Percentiles rank a stretch among this genome's conserved stretches.
Conservation (phyloP, 768 basidiomycete genomes). For the Podaxis sp. region DNA sequence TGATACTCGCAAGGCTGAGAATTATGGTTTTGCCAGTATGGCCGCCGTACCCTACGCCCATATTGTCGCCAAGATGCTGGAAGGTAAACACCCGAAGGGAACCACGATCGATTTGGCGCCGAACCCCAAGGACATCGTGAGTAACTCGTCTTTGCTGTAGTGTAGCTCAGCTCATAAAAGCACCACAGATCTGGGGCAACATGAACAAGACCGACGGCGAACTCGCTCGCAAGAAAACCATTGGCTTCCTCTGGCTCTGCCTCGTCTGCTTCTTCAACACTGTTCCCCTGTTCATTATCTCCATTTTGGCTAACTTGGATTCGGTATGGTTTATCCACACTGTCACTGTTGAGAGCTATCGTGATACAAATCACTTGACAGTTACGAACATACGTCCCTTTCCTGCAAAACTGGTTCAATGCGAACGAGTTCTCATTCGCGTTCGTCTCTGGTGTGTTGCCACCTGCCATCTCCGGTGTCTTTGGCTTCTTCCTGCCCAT, state of each 20-base stretch:
- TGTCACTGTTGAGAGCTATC: background rate
- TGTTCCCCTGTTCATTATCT: constrained; percentile 85
- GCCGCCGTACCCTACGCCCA: constrained; percentile 87
- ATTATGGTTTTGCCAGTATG: constrained; percentile 90
- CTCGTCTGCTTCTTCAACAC: constrained; percentile 93
- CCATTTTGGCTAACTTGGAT: constrained; percentile 86
- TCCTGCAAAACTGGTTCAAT: constrained; percentile 68
- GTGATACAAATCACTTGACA: constrained; percentile 22
- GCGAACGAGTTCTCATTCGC: constrained; percentile 68
- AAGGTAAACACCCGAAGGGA: constrained; percentile 67
- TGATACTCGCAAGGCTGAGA: constrained; percentile 75
- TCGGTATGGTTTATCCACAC: constrained; percentile 41
- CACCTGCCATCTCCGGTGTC: constrained; percentile 80
- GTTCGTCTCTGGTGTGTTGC: constrained; percentile 87
- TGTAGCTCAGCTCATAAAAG: background rate
- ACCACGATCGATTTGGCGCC: constrained; percentile 72
- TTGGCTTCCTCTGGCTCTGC: constrained; percentile 77
- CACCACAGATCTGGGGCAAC: constrained; percentile 80
- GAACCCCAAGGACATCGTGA: constrained; percentile 84
- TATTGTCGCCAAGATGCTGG: constrained; percentile 69
- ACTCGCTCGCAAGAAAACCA: constrained; percentile 56
- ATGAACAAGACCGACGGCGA: constrained; percentile 70
- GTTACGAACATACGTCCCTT: constrained; percentile 66
- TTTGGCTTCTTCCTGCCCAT: constrained; percentile 92
- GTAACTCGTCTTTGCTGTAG: constrained; percentile 16